Evolutionary conservation across 768 basidiomycete species (phyloP), one percentile per base, ranked within the genome.

Genomic region (Termitomyces sp.): DNA sequence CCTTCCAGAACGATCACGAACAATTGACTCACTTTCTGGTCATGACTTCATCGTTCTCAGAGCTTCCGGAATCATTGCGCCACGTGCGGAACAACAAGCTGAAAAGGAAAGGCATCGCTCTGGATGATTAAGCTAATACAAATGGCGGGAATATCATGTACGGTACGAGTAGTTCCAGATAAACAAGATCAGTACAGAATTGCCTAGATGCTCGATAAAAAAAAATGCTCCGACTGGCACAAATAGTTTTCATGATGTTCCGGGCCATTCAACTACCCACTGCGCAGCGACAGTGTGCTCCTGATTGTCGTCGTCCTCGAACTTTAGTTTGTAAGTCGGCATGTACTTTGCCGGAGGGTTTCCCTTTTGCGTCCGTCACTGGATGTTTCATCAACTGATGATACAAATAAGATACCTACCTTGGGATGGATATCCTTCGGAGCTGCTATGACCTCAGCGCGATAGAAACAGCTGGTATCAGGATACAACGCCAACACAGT

Each of bases 391-490:
- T n/a, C 64, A 44, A 40, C 38, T 33, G 11, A 42, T 24, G 6
- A 9, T 39, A 36, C 18, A n/a, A 44, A 28, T 50, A 46, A 40
- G 24, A 20, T 20, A 64, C 75, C 65, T 63, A 80, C 77, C 58
- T 75, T 71, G 22, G 72, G 71, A 49, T 76, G 75, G 57, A 76
- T 69, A 54, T 79, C 74, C 63, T 73, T 78, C 9, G 90, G 91
- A 11, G 85, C 83, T n/a, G 84, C 80, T 50, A 92, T 79, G 7
- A 94, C 91, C 68, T 92, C 89, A 7, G 92, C 92, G 32, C 90
- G 88, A 68, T 94, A 94, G 77, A 94, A 94, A 70, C 90, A 92
- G 66, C 91, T 94, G 0, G 92, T 94, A 69, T 94, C 92, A 0
- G 92, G 92, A 73, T 93, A 94, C n/a, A 94, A 76, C 1, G 91